A percentile compares a stretch with the other conserved stretches of the same genome.
Conservation (phyloP, 2,329 filamentous ascomycete genomes). For the Aureobasidium sp. region DNA sequence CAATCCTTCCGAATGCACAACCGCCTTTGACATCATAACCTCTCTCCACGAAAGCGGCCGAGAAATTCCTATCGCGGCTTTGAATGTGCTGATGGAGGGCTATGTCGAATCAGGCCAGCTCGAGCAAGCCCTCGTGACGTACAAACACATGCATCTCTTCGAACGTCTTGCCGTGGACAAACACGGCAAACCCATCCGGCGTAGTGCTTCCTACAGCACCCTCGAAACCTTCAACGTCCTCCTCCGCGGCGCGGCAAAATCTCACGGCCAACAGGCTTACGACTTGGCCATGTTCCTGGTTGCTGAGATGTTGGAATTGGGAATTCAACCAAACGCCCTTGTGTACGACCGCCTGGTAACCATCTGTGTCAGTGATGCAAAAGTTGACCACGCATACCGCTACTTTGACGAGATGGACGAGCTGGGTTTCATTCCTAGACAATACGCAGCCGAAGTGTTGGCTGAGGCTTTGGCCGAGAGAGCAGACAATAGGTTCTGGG, state of each 20-base stretch:
- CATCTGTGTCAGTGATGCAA: constrained; percentile 38
- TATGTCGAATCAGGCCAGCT: constrained; percentile 40
- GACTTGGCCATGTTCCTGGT: constrained; percentile 55
- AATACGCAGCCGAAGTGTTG: constrained; percentile 5
- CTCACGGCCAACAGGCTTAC: constrained; percentile 33
- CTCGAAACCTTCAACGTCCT: constrained; percentile 57
- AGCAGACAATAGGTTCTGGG: constrained; percentile 29
- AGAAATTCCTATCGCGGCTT: constrained; percentile 44
- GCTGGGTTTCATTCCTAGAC: constrained; percentile 26
- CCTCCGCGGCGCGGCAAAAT: constrained; percentile 23
- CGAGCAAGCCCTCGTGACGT: constrained; percentile 50
- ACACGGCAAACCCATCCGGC: background rate
- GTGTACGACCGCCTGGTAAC: constrained; percentile 59
- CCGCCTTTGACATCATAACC: constrained; percentile 52
- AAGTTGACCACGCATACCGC: constrained; percentile 26
- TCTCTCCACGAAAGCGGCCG: constrained; percentile 45
- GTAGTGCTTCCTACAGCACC: constrained; percentile 26
- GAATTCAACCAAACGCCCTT: constrained; percentile 46
- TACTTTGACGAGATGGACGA: constrained; percentile 30
- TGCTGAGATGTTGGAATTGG: constrained; percentile 53
- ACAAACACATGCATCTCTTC: constrained; percentile 51
- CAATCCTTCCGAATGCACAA: constrained; percentile 39
- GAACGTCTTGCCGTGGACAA: constrained; percentile 19
- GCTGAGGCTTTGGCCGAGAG: constrained; percentile 22
- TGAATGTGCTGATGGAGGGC: constrained; percentile 49